Base-by-base conservation (phyloP, 2,329 filamentous ascomycete genomes). In the Capronia coronata region DNA sequence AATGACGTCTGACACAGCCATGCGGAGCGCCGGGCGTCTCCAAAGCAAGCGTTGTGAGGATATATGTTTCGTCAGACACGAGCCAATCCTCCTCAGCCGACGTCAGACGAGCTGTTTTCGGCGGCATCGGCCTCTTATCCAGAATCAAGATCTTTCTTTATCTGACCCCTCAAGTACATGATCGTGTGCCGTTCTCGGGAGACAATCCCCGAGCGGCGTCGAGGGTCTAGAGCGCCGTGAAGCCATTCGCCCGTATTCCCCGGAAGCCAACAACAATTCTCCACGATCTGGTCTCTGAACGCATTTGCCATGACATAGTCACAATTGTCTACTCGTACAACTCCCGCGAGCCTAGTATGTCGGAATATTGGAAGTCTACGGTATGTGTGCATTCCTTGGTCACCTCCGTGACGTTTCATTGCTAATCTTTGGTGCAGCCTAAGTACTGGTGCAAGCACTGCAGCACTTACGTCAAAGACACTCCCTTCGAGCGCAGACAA, bases 361-460 rank as follows among this genome's bases (percentile, higher is more conserved):
- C 93, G 0, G 93, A 97, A 75, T 94, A 95, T 71, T 97, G 93
- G 93, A 97, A 97, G 68, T 96, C 91, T 16, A 95, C 90, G 27
- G 79, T 80, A 65, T 67, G 50, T 42, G 35, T 16, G 34, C n/a
- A 3, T 18, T 23, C 16, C 18, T 25, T 7, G 18, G n/a, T 18
- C 7, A 9, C 9, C 39, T 6, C 41, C 30, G 37, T n/a, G 3
- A 43, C 35, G 21, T 23, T 30, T 5, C 23, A n/a, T 40, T 46
- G 34, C 62, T 66, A 49, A 68, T 43, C 16, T n/a, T 35, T 14
- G 10, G 9, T 37, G 42, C 48, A 82, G 67, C 90, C 90, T 4
- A 91, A 85, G 66, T 94, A 94, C 72, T 97, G 90, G 89, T 98
- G 93, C 79, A 97, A 97, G 69, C 87, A 95, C 74, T 98, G 93